A percentile compares a stretch with the other conserved stretches of the same genome.
Conservation (phyloP, 2,329 filamentous ascomycete genomes). For the Parastagonospora avenae region DNA sequence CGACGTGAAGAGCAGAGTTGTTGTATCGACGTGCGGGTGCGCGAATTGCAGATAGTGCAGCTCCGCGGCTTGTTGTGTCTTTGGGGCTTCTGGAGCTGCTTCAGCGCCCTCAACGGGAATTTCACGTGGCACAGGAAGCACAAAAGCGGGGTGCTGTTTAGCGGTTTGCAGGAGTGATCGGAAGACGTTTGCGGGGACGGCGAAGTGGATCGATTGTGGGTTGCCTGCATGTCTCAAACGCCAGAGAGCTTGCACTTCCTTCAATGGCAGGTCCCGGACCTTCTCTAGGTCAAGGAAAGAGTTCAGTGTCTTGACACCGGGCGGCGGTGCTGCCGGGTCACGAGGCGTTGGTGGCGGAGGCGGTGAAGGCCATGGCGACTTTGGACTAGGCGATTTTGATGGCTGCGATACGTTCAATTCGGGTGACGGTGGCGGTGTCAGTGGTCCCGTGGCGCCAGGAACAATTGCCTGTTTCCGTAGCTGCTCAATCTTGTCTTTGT, state of each 20-base stretch:
- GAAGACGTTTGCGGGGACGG: slow-evolving; percentile 77
- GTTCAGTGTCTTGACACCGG: slow-evolving; percentile 67
- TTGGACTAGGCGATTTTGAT: slow-evolving; percentile 12
- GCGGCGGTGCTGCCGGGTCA: slow-evolving; percentile 19
- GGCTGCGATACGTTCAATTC: slow-evolving; percentile 9
- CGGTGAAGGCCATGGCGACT: slow-evolving; percentile 33
- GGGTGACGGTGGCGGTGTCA: slow-evolving; percentile 31
- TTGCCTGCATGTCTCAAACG: slow-evolving; percentile 80
- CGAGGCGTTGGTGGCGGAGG: slow-evolving; percentile 35
- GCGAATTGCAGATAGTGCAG: slow-evolving; percentile 98
- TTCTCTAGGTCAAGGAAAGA: slow-evolving; percentile 82
- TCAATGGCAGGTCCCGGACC: slow-evolving; percentile 70
- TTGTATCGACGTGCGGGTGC: slow-evolving; percentile 70
- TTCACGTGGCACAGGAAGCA: slow-evolving; percentile 79
- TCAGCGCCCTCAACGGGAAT: slow-evolving; percentile 36
- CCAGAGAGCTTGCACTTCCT: slow-evolving; percentile 89
- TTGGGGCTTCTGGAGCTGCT: slow-evolving; percentile 6
- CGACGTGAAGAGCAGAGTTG: slow-evolving; percentile 83
- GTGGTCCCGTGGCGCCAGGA: slow-evolving; percentile 54
- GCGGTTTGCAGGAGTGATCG: slow-evolving; percentile 72
- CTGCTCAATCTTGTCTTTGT: slow-evolving; percentile 79
- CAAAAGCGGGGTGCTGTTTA: slow-evolving; percentile 80
- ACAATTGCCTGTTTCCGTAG: slow-evolving; percentile 71
- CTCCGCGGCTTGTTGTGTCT: slow-evolving; percentile 70
- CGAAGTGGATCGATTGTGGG: slow-evolving; percentile 79